Conservation (phyloP, 495 filamentous ascomycete genomes). For the Rhizodiscina lignyota region DNA sequence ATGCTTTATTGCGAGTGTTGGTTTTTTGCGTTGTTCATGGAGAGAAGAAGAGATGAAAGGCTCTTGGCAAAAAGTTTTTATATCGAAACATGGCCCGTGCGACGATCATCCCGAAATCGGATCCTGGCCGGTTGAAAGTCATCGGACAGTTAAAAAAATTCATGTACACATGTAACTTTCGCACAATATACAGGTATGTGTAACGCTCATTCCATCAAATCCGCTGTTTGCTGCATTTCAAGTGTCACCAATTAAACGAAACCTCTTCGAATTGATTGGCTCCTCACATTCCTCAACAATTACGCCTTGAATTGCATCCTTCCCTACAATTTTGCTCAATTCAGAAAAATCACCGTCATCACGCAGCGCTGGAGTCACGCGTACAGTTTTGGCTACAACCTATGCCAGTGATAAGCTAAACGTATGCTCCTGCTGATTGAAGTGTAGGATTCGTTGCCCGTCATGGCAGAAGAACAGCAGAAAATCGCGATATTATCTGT, state of each 20-base stretch:
- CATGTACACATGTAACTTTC: constrained; percentile 1
- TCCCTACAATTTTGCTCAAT: too few species aligned
- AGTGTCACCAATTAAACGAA: too few species aligned
- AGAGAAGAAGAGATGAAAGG: constrained; percentile 11
- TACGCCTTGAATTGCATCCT: too few species aligned
- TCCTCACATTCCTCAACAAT: too few species aligned
- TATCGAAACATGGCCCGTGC: background rate
- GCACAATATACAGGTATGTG: background rate
- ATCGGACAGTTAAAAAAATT: background rate
- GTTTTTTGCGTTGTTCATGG: constrained; percentile 17
- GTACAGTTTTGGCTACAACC: background rate
- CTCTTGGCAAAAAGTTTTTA: constrained; percentile 6
- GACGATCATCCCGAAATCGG: background rate
- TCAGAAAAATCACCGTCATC: too few species aligned
- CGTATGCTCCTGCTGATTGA: background rate
- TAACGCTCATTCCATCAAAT: background rate
- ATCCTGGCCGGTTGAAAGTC: background rate
- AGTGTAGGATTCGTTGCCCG: background rate
- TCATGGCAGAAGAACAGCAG: background rate
- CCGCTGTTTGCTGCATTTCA: too few species aligned
- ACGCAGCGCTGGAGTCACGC: too few species aligned
- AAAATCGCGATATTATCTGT: constrained; percentile 73
- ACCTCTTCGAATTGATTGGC: too few species aligned
- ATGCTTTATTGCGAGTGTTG: constrained; percentile 17
- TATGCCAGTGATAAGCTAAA: background rate